Conservation (phyloP, 2,329 filamentous ascomycete species). For the Xylaria hypoxylon region DNA sequence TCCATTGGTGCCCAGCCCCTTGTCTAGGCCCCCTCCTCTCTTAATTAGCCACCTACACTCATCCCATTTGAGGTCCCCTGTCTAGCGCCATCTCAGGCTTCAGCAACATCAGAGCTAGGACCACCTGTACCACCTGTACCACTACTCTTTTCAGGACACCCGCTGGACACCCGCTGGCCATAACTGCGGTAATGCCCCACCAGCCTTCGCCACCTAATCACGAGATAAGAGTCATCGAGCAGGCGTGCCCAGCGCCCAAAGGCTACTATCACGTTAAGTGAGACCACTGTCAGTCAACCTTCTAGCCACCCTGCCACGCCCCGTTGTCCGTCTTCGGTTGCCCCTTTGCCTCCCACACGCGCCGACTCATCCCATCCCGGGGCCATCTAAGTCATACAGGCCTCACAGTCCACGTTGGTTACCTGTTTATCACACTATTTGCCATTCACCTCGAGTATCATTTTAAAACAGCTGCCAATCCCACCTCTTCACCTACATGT, state of each 20-base stretch:
- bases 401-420: constrained; percentile 30
- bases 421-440: constrained; percentile 39
- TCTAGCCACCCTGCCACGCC: constrained; percentile 45
- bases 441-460: constrained; percentile 39
- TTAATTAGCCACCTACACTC: constrained; percentile 40
- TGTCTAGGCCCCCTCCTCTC: constrained; percentile 38
- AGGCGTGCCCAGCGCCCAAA: constrained; percentile 43
- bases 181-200: constrained; percentile 46
- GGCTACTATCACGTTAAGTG: constrained; percentile 43
- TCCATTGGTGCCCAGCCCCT: constrained; percentile 41
- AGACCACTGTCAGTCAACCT: constrained; percentile 42
- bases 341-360: constrained; percentile 41
- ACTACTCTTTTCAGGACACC: constrained; percentile 36
- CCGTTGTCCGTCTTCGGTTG: constrained; percentile 44
- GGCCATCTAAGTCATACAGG: constrained; percentile 34
- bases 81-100: constrained; percentile 36
- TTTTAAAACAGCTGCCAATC: constrained; percentile 45
- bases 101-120: constrained; percentile 40
- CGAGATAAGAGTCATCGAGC: constrained; percentile 52
- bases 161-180: constrained; percentile 31
- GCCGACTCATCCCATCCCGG: constrained; percentile 41
- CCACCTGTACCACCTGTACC: constrained; percentile 34
- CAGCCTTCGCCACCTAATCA: constrained; percentile 52
- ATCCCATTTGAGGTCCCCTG: constrained; percentile 34
- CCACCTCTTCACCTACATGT: constrained; percentile 42